Evolutionary conservation across 495 filamentous ascomycete genomes (phyloP).

Genomic region (Xylaria grammica): DNA sequence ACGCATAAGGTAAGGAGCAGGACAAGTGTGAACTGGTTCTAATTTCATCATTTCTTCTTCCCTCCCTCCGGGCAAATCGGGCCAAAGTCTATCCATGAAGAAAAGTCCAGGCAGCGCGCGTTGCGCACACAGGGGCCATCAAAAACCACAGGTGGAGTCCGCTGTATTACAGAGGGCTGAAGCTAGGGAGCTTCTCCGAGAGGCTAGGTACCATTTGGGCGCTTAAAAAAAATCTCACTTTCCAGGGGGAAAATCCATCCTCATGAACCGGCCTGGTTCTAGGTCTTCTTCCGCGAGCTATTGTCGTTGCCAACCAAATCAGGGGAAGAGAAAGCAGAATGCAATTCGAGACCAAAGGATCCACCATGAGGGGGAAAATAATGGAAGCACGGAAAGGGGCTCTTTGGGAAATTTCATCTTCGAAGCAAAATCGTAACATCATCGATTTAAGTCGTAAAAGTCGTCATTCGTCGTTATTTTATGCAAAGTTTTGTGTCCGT

Average conservation of each 20-base stretch:
- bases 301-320: constrained; percentile 21
- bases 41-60: neutral
- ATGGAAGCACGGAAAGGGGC: constrained; percentile 19
- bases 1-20: neutral
- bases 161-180: constrained; percentile 11
- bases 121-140: constrained; percentile 2
- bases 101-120: neutral
- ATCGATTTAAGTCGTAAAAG: constrained; percentile 32
- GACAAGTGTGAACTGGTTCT: constrained; percentile 15
- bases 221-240: neutral
- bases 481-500: constrained; percentile 43
- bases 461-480: constrained; percentile 35
- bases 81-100: constrained; percentile 18
- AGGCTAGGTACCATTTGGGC: neutral
- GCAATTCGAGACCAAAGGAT: constrained; percentile 15
- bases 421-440: constrained; percentile 22
- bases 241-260: constrained; percentile 13
- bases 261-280: constrained; percentile 39
- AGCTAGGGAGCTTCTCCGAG: neutral
- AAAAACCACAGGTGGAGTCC: neutral
- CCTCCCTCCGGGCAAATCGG: constrained; percentile 9
- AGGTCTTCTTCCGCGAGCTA: constrained; percentile 26
- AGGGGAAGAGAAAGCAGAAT: constrained; percentile 16
- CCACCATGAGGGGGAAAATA: constrained; percentile 1
- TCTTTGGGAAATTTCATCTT: constrained; percentile 18